phyloP scores from a whole-genome alignment of 345 rosid species.

The Cardamine occulta region DNA sequence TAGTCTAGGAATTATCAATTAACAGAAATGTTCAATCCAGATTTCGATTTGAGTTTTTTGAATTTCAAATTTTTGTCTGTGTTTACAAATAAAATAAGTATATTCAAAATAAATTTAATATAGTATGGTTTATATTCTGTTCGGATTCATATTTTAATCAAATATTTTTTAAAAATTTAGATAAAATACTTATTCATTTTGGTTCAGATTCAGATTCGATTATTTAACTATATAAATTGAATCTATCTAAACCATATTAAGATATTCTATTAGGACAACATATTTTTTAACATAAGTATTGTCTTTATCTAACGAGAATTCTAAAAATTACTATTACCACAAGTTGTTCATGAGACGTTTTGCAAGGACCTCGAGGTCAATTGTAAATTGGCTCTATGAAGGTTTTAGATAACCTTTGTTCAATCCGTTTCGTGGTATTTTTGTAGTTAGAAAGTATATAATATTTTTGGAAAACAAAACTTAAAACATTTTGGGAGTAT shows the following conservation, averaged over 20 bases:
- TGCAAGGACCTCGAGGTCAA: neutral
- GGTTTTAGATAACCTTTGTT: neutral
- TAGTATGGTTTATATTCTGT: neutral
- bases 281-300: neutral
- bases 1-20: neutral
- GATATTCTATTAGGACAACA: neutral
- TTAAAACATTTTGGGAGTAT: neutral
- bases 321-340: neutral
- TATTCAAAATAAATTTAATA: neutral
- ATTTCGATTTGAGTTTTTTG: neutral
- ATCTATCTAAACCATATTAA: neutral
- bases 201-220: neutral
- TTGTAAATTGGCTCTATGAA: neutral
- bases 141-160: neutral
- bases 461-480: neutral
- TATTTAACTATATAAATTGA: no score
- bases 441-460: neutral
- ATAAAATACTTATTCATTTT: no score
- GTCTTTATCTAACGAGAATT: neutral
- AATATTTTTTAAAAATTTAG: neutral
- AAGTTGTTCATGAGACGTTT: neutral
- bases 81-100: no score
- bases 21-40: neutral
- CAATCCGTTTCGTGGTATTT: neutral
- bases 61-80: no score